Conservation (phyloP, 1,284 basidiomycete genomes). For the Irpex rosettiformis region DNA sequence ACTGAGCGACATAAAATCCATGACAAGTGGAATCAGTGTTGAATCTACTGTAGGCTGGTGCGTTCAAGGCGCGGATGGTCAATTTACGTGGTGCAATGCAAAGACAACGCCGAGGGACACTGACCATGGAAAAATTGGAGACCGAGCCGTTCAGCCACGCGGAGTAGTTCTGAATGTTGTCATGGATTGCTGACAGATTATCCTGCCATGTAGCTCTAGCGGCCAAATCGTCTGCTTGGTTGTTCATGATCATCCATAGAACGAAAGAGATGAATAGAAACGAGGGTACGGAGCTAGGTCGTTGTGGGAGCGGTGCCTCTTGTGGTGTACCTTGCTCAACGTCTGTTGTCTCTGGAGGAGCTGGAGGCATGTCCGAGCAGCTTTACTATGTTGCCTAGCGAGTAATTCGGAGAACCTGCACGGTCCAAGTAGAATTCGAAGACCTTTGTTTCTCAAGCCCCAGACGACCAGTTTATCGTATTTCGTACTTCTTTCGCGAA, state of each 20-base stretch:
- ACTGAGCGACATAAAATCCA: constrained; percentile 46
- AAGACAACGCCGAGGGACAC: constrained; percentile 27
- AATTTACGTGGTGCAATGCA: no score
- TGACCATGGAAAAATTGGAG: constrained; percentile 65
- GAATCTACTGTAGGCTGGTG: constrained; percentile 49
- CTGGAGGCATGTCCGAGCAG: not conserved
- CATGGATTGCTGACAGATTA: constrained; percentile 49
- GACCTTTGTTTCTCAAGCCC: no score
- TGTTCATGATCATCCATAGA: constrained; percentile 73
- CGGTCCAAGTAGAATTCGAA: no score
- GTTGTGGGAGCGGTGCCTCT: constrained; percentile 21
- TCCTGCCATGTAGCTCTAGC: constrained; percentile 62
- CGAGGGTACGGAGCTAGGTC: constrained; percentile 61
- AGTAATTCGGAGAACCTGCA: no score
- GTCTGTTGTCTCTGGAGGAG: constrained; percentile 1
- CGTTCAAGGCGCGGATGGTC: no score
- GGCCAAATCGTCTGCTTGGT: constrained; percentile 56
- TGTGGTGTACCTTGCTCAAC: constrained; percentile 8
- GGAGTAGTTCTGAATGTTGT: constrained; percentile 66
- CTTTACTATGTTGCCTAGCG: not conserved
- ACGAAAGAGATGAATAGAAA: constrained; percentile 71
- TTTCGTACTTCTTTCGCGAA: no score
- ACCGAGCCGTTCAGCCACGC: constrained; percentile 70
- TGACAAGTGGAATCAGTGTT: constrained; percentile 44
- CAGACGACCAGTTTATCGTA: no score